Evolutionary conservation across 768 basidiomycete genomes (phyloP), one percentile per base, ranked within the genome.

Genomic region (Termitomyces sp.): DNA sequence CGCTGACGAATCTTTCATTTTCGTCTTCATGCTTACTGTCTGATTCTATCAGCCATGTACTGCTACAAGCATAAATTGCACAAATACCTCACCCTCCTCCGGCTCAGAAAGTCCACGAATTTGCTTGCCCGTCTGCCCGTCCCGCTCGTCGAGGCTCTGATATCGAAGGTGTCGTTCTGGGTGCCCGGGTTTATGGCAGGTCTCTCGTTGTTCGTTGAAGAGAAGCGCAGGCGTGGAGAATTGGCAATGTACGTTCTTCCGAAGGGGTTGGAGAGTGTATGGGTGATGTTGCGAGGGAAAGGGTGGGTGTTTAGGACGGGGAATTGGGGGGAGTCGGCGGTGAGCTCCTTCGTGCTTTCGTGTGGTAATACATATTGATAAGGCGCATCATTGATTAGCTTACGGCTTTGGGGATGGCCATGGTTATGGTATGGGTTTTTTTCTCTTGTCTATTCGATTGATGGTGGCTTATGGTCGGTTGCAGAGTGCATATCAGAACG

Each of bases 191-290:
- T 91, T 43, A 70, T 85, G 7, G 76, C 88, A 10, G 93, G 91
- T 12, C 63, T 96, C 11, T 79, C 91, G 8, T 72, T 98, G 48
- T 83, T 97, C 56, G 80, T 95, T 3, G 96, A 98, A 65, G 94
- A 92, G 66, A 86, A 83, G 73, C 80, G 87, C 64, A 78, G 96
- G n/a, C 80, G 94, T 5, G 89, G 83, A 1, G 96, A 98, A 72
- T 74, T 98, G 60, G 93, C 94, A 59, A 91, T 94, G 93, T 94
- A 89, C 67, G 87, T 86, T 1, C 71, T 98, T 26, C 96, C 96
- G 4, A 91, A 94, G 68, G 91, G 83, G 0, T 69, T 98, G 37
- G 94, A 98, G 74, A 91, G 91, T 53, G 82, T 83, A n/a, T 98
- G 94, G 94, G 77, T 86, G 0, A 83, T 85, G 66, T 82, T 86